phyloP scores from a whole-genome alignment of 2,329 filamentous ascomycete species.

The Hypoxylon sp. region DNA sequence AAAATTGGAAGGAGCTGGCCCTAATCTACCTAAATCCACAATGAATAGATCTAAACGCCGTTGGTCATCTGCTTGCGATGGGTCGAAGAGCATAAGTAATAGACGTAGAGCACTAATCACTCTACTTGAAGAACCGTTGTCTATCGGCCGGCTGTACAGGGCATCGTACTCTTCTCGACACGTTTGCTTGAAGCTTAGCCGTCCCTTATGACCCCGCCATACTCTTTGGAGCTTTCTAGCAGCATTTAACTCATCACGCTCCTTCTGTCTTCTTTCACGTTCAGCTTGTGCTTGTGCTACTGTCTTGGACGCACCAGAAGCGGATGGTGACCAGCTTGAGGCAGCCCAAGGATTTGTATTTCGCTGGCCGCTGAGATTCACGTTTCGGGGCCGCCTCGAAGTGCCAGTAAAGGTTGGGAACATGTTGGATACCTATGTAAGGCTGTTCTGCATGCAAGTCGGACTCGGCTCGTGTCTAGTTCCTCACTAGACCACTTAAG shows the following conservation, averaged over 20 bases:
- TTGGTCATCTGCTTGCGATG: conserved; percentile 62
- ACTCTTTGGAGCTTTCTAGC: conserved; percentile 80
- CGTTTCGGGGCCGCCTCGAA: conserved; percentile 87
- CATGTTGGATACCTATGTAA: conserved; percentile 71
- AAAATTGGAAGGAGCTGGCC: conserved; percentile 30
- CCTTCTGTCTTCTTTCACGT: conserved; percentile 82
- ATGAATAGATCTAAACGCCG: conserved; percentile 63
- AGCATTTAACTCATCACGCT: conserved; percentile 83
- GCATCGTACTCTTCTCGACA: conserved; percentile 76
- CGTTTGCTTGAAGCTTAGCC: conserved; percentile 69
- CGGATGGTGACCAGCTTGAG: conserved; percentile 70
- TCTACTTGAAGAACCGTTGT: conserved; percentile 51
- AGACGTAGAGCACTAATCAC: conserved; percentile 61
- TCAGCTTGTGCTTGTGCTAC: conserved; percentile 91
- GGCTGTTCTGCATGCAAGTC: conserved; percentile 6
- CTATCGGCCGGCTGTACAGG: conserved; percentile 62
- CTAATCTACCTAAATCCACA: conserved; percentile 56
- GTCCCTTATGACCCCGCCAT: conserved; percentile 83
- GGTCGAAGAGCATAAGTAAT: conserved; percentile 66
- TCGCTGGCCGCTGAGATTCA: conserved; percentile 89
- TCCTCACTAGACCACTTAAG: conserved; percentile 1
- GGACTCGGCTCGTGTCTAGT: neutral
- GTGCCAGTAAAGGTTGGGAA: conserved; percentile 92
- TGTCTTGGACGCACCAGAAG: conserved; percentile 79
- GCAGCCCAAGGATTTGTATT: conserved; percentile 84